A percentile compares a stretch with the other conserved stretches of the same genome.
These are phyloP conservation scores for Orbilia ellipsospora DNA, from an alignment of 2,329 filamentous ascomycete species.

Conservation along the genomic window DNA sequence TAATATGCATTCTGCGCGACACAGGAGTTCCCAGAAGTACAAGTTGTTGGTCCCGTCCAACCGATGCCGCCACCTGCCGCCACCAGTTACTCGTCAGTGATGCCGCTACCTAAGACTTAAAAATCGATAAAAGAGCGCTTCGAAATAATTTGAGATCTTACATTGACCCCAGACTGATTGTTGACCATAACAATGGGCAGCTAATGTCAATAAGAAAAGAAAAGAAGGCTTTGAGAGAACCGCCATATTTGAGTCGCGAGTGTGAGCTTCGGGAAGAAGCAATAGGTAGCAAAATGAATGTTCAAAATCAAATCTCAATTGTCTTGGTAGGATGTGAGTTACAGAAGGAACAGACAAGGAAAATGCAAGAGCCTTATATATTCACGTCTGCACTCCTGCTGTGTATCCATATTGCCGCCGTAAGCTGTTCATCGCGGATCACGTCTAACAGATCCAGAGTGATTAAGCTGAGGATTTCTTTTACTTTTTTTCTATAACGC, in stretches of 20 bases:
- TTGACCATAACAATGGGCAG: neutral
- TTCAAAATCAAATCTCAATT: neutral
- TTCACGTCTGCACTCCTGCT: too few relatives aligned
- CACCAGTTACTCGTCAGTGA: neutral
- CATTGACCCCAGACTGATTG: slow-evolving; percentile 16
- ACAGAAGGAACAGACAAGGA: neutral
- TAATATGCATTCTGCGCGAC: slow-evolving; percentile 55
- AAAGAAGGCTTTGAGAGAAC: slow-evolving; percentile 1
- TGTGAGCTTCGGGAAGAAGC: neutral
- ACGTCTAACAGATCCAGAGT: too few relatives aligned
- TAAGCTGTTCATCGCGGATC: too few relatives aligned
- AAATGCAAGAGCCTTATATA: too few relatives aligned
- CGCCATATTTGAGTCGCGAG: neutral
- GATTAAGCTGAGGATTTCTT: too few relatives aligned
- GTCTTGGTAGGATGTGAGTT: neutral
- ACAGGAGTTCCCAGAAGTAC: slow-evolving; percentile 56
- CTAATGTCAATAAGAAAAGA: neutral
- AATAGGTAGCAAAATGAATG: neutral
- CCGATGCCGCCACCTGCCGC: slow-evolving; percentile 62
- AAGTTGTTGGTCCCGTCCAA: slow-evolving; percentile 55
- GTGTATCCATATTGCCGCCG: too few relatives aligned
- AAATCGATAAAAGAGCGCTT: neutral
- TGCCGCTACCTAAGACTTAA: neutral
- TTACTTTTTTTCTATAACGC: too few relatives aligned
- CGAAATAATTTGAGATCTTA: neutral